phyloP scores from a whole-genome alignment of 1,139 yeast genomes.

The Candida dubliniensis region DNA sequence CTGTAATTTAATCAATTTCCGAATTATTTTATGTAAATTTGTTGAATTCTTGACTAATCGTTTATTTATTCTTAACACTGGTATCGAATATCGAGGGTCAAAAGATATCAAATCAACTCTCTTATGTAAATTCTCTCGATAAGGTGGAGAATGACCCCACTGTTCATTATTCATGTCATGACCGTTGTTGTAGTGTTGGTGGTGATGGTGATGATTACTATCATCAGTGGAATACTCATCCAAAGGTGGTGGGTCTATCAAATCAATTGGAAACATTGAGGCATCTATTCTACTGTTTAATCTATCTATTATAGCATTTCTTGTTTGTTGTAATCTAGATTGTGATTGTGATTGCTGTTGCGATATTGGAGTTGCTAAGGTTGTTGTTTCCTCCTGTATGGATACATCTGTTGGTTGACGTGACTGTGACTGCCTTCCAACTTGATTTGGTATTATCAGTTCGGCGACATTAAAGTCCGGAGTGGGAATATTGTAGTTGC shows the following conservation, averaged over 20 bases:
- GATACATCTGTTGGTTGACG: too few species aligned
- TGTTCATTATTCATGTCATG: neutral
- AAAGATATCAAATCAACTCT: slow-evolving; percentile 40
- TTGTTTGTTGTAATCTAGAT: slow-evolving; percentile 8
- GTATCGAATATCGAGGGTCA: slow-evolving; percentile 39
- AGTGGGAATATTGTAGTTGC: too few species aligned
- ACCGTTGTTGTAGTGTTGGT: neutral
- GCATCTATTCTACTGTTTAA: slow-evolving; percentile 10
- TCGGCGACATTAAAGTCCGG: too few species aligned
- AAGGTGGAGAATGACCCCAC: slow-evolving; percentile 37
- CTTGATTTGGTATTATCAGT: too few species aligned
- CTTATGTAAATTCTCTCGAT: slow-evolving; percentile 36
- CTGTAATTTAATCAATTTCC: slow-evolving; percentile 27
- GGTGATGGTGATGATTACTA: neutral
- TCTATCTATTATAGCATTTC: slow-evolving; percentile 14
- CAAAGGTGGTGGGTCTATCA: slow-evolving; percentile 18
- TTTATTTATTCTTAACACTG: slow-evolving; percentile 39
- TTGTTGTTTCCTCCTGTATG: too few species aligned
- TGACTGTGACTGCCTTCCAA: too few species aligned
- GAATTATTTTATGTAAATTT: slow-evolving; percentile 27
- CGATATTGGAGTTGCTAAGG: neutral
- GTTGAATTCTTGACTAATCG: slow-evolving; percentile 28
- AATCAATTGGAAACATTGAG: slow-evolving; percentile 3
- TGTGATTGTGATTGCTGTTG: slow-evolving; percentile 1
- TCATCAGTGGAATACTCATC: slow-evolving; percentile 19